Evolutionary conservation across 177 flowering plant species (phyloP).

Genomic region (Telopea speciosissima): DNA sequence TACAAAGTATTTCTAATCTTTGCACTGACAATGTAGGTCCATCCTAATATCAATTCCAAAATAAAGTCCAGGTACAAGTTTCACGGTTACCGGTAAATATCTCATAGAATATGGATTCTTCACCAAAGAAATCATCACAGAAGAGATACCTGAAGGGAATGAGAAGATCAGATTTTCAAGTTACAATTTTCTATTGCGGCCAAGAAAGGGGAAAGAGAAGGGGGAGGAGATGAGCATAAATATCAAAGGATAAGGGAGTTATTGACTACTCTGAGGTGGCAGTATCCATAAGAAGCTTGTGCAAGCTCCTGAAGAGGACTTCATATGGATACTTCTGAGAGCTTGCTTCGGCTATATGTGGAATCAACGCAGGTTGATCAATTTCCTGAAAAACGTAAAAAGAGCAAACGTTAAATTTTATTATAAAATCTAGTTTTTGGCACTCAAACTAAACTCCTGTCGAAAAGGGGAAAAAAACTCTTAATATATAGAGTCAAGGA

Average conservation of each 20-base stretch:
- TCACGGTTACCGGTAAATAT: constrained; percentile 73
- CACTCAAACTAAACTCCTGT: too few relatives aligned
- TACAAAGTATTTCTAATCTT: too few relatives aligned
- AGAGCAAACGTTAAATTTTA: too few relatives aligned
- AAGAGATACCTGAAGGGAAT: constrained; percentile 67
- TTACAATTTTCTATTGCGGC: background rate
- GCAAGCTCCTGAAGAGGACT: constrained; percentile 94
- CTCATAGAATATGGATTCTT: constrained; percentile 81
- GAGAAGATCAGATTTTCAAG: background rate
- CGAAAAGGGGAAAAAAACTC: too few relatives aligned
- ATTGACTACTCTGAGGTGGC: constrained; percentile 90
- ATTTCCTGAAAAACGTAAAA: constrained; percentile 57
- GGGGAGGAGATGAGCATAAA: background rate
- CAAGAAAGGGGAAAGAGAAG: background rate
- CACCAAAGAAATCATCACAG: constrained; percentile 95
- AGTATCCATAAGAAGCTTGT: constrained; percentile 97
- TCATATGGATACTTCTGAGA: constrained; percentile 90
- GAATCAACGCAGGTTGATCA: constrained; percentile 94
- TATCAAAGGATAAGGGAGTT: constrained; percentile 14
- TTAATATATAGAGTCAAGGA: too few relatives aligned
- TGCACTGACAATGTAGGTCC: too few relatives aligned
- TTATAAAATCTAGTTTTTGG: too few relatives aligned
- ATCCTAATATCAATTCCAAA: too few relatives aligned
- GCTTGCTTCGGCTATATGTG: constrained; percentile 98
- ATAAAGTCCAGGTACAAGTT: background rate